These are phyloP conservation scores for Dendrocalamus latiflorus DNA, from an alignment of 202 grass and related monocot genomes.

Conservation along the genomic window DNA sequence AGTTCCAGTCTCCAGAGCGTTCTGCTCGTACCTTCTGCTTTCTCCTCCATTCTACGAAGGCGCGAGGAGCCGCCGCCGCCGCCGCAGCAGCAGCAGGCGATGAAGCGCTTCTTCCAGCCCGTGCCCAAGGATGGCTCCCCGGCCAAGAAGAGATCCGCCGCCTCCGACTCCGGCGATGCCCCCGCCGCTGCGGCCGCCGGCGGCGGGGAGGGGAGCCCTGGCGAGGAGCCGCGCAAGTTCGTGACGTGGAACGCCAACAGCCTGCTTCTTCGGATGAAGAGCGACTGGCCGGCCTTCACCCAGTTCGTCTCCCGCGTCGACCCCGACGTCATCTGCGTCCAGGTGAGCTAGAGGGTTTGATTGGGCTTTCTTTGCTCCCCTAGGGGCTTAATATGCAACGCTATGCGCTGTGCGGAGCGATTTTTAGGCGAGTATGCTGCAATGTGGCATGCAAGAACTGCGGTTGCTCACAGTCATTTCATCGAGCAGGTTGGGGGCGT, in stretches of 20 bases:
- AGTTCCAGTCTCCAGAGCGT: no score
- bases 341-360: slow-evolving; percentile 33
- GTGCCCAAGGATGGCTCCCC: slow-evolving; percentile 69
- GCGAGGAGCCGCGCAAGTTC: slow-evolving; percentile 53
- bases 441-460: background rate
- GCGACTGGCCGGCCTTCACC: slow-evolving; percentile 75
- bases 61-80: background rate
- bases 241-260: slow-evolving; percentile 97
- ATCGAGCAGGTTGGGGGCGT: background rate
- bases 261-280: slow-evolving; percentile 85
- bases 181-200: background rate
- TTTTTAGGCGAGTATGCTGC: background rate
- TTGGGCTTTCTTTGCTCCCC: background rate
- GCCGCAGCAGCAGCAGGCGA: background rate
- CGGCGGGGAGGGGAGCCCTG: background rate
- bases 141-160: slow-evolving; percentile 49
- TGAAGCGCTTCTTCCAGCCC: slow-evolving; percentile 99
- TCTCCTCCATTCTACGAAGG: background rate
- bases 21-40: background rate
- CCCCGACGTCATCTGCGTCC: slow-evolving; percentile 83
- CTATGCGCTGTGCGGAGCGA: background rate
- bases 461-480: background rate
- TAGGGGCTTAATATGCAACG: background rate
- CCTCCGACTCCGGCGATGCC: slow-evolving; percentile 14
- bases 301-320: slow-evolving; percentile 61